Evolutionary conservation across 2,329 filamentous ascomycete genomes (phyloP).

Genomic region (Fusarium beomiforme): DNA sequence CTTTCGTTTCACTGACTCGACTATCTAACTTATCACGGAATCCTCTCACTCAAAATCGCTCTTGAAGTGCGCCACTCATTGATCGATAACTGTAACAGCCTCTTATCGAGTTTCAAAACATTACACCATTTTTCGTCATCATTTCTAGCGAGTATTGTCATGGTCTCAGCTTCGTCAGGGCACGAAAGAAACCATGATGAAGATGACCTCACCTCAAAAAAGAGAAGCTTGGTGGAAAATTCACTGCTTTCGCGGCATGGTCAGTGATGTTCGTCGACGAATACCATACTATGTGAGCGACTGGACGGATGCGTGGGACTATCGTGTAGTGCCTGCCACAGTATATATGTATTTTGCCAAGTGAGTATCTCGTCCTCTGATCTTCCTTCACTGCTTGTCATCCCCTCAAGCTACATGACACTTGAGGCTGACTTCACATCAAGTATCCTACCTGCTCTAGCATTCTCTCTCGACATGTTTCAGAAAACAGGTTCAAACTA

Average conservation of each 20-base stretch:
- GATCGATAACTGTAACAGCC: neutral
- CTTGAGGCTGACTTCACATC: slow-evolving; percentile 21
- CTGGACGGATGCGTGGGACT: slow-evolving; percentile 89
- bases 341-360: slow-evolving; percentile 97
- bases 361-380: slow-evolving; percentile 57
- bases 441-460: slow-evolving; percentile 86
- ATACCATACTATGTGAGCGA: slow-evolving; percentile 83
- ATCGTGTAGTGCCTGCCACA: slow-evolving; percentile 86
- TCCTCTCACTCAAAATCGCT: neutral
- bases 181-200: slow-evolving; percentile 3
- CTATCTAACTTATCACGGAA: neutral
- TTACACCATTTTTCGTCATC: neutral
- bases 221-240: slow-evolving; percentile 75
- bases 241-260: slow-evolving; percentile 79
- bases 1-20: neutral
- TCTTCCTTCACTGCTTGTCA: neutral
- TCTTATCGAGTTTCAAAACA: neutral
- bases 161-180: slow-evolving; percentile 22
- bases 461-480: slow-evolving; percentile 94
- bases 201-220: slow-evolving; percentile 7
- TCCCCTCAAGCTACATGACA: too few relatives aligned
- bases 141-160: neutral
- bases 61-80: neutral
- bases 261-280: slow-evolving; percentile 78
- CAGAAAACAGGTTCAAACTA: slow-evolving; percentile 85